phyloP scores from a whole-genome alignment of 176 grass and related monocot genomes.

The Secale cereale region DNA sequence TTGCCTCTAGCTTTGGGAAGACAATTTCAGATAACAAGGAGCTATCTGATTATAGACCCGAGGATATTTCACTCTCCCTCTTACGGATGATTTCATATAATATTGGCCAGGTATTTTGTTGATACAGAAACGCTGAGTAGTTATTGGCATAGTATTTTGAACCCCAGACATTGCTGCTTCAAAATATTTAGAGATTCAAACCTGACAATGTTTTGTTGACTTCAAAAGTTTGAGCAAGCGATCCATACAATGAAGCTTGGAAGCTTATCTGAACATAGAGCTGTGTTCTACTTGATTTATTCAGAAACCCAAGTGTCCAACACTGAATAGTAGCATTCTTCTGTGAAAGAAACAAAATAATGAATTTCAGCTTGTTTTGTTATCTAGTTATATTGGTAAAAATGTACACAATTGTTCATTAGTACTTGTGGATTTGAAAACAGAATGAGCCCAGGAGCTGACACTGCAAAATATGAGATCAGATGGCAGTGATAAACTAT shows the following conservation, averaged over 20 bases:
- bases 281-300: conserved; percentile 6
- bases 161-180: neutral
- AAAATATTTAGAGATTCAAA: neutral
- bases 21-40: conserved; percentile 96
- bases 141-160: neutral
- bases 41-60: conserved; percentile 84
- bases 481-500: conserved; percentile 4
- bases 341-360: conserved; percentile 2
- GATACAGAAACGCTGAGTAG: neutral
- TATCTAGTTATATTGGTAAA: neutral
- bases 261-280: neutral
- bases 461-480: neutral
- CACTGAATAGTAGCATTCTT: neutral
- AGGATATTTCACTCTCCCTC: conserved; percentile 98
- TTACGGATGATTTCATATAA: conserved; percentile 99
- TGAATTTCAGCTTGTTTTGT: neutral
- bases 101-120: conserved; percentile 84
- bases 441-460: neutral
- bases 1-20: conserved; percentile 96
- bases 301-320: neutral
- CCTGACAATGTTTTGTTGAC: neutral
- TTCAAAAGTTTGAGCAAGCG: conserved; percentile 22
- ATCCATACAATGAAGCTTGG: neutral
- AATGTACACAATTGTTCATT: neutral
- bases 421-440: conserved; percentile 16